Evolutionary conservation across 768 basidiomycete genomes (phyloP).

Genomic region (Pulveroboletus sp.): DNA sequence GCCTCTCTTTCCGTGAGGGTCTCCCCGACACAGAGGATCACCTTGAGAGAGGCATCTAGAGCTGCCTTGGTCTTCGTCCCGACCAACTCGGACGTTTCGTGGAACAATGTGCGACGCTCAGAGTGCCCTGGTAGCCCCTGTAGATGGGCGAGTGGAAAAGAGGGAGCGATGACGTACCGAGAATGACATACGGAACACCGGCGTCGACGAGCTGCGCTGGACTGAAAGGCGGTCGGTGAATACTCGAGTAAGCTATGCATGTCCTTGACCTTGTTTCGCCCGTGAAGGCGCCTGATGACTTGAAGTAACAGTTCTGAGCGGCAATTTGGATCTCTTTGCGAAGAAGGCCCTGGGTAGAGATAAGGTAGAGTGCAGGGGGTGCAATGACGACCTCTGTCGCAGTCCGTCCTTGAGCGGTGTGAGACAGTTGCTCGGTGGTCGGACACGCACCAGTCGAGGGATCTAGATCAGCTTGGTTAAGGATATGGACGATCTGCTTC

Average conservation of each 20-base stretch:
- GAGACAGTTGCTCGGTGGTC: neutral
- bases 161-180: conserved; percentile 51
- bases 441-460: conserved; percentile 57
- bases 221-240: conserved; percentile 35
- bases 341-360: conserved; percentile 60
- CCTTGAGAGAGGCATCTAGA: conserved; percentile 65
- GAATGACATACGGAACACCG: conserved; percentile 85
- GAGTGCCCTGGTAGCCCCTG: conserved; percentile 68
- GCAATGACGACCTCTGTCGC: conserved; percentile 85
- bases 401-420: conserved; percentile 8
- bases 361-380: conserved; percentile 84
- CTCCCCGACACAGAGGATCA: conserved; percentile 97
- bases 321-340: conserved; percentile 70
- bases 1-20: conserved; percentile 84
- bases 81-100: conserved; percentile 78
- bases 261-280: conserved; percentile 84
- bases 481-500: conserved; percentile 54
- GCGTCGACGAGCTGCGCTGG: conserved; percentile 82
- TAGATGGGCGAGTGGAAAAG: neutral
- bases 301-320: conserved; percentile 89
- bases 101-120: conserved; percentile 90
- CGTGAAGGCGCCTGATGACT: conserved; percentile 86
- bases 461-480: conserved; percentile 82
- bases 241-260: neutral
- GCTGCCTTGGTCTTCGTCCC: conserved; percentile 86